Evolutionary conservation across 345 rosid species (phyloP), one percentile per base, ranked within the genome.

Genomic region (Odontarrhena argentea): DNA sequence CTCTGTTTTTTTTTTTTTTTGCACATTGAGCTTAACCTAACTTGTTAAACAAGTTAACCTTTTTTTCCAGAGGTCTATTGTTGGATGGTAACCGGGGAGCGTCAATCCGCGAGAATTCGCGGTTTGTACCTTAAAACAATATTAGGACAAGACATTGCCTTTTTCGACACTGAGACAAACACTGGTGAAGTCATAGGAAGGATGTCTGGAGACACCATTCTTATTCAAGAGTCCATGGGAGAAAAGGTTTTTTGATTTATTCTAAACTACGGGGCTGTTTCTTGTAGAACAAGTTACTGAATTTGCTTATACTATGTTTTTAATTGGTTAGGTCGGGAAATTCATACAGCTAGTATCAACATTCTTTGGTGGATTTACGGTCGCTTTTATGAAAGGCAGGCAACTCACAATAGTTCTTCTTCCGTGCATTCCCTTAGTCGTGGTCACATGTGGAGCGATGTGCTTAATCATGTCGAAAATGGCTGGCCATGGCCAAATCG

Each of bases 61-160:
- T 15, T 7, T 18, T 10, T 37, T 35, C 14, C 79, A 90, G 97
- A 90, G 94, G 90, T 90, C 51, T 32, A 84, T 8, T 81, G 87
- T 67, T 87, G 92, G 96, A 87, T 83, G 84, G 88, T 87, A 58
- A 84, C 91, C 0, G 89, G 96, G 28, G 96, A 89, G 73, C 83
- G 91, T 49, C 96, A 89, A 60, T 81, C 94, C 1, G 54, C 86
- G 1, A 78, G 89, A 1, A 87, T 90, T 32, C 84, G 94, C 15
- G 76, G 80, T n/a, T 51, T 87, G 56, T 87, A 90, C 76, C 77
- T 90, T 61, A 84, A 84, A 70, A 81, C 96, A 1, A 90, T 90
- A 63, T 60, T 89, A 55, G 76, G 91, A 69, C 96, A 89, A 74
- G 93, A 88, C 60, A 80, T 88, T 55, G 80, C 72, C 30, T 86